Percentiles rank a stretch among this genome's conserved stretches.
These are phyloP conservation scores for Clonostachys chloroleuca DNA, from an alignment of 2,329 filamentous ascomycete genomes.

Conservation along the genomic window DNA sequence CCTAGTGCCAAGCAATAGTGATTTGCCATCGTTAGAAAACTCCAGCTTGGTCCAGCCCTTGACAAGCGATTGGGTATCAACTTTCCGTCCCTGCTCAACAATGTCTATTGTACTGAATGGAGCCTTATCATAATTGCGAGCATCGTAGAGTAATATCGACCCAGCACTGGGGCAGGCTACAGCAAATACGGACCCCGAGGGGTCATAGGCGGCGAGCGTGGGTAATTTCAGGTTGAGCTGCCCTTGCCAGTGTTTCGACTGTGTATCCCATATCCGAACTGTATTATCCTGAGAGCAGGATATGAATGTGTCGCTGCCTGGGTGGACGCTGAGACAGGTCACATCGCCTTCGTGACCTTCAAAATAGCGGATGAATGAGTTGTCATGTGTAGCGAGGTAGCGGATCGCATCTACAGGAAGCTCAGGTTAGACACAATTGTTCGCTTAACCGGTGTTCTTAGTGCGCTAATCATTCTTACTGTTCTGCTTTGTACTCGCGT, in stretches of 20 bases:
- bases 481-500: slow-evolving; percentile 93
- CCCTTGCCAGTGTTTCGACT: slow-evolving; percentile 75
- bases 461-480: background rate
- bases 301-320: slow-evolving; percentile 84
- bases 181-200: slow-evolving; percentile 87
- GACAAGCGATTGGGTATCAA: slow-evolving; percentile 52
- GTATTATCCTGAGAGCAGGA: slow-evolving; percentile 90
- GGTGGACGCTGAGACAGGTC: slow-evolving; percentile 78
- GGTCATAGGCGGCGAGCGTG: slow-evolving; percentile 84
- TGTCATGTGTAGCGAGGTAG: slow-evolving; percentile 90
- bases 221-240: slow-evolving; percentile 76
- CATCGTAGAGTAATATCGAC: slow-evolving; percentile 83
- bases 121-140: slow-evolving; percentile 87
- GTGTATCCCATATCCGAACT: slow-evolving; percentile 84
- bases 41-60: slow-evolving; percentile 86
- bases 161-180: slow-evolving; percentile 79
- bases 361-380: slow-evolving; percentile 95
- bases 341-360: slow-evolving; percentile 83
- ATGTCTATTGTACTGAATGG: slow-evolving; percentile 88
- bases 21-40: slow-evolving; percentile 94
- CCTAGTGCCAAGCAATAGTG: slow-evolving; percentile 77
- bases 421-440: background rate
- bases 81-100: slow-evolving; percentile 43
- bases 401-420: slow-evolving; percentile 63
- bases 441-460: slow-evolving; percentile 1